A percentile compares a stretch with the other conserved stretches of the same genome.
Conservation (phyloP, 2,329 filamentous ascomycete genomes). For the Penicillium sp. region DNA sequence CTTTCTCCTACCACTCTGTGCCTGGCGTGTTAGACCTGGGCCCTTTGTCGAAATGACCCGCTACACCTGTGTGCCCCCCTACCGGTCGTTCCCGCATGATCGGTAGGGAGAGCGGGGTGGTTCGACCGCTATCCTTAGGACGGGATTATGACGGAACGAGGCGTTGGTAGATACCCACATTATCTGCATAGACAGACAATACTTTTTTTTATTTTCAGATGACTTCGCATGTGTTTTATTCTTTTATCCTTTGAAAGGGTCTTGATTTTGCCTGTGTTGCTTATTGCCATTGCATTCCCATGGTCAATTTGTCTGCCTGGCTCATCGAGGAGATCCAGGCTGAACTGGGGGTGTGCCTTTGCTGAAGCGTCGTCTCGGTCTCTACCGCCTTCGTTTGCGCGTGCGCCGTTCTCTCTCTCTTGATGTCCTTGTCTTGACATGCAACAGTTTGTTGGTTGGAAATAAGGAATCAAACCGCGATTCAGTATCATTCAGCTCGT, state of each 20-base stretch:
- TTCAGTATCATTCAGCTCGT: background rate
- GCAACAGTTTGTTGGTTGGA: slow-evolving; percentile 12
- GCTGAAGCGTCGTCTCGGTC: slow-evolving; percentile 17
- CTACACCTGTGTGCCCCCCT: slow-evolving; percentile 22
- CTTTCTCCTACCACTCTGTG: slow-evolving; percentile 25
- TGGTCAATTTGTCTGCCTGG: slow-evolving; percentile 7
- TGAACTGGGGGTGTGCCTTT: slow-evolving; percentile 13
- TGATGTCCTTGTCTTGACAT: slow-evolving; percentile 1
- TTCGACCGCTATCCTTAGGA: slow-evolving; percentile 30
- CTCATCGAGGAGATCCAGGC: slow-evolving; percentile 14
- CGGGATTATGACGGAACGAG: slow-evolving; percentile 43
- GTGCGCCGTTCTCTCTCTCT: slow-evolving; percentile 5
- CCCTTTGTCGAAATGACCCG: slow-evolving; percentile 32
- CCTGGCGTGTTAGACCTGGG: slow-evolving; percentile 34
- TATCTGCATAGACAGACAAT: slow-evolving; percentile 36
- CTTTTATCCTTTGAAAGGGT: slow-evolving; percentile 10
- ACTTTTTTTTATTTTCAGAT: slow-evolving; percentile 21
- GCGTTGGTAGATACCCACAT: slow-evolving; percentile 46
- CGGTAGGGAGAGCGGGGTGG: slow-evolving; percentile 25
- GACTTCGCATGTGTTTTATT: slow-evolving; percentile 15
- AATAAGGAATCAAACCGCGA: slow-evolving; percentile 14
- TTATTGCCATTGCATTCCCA: slow-evolving; percentile 2
- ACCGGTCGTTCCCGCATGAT: slow-evolving; percentile 21
- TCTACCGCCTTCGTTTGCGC: slow-evolving; percentile 15
- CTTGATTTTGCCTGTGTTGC: slow-evolving; percentile 3